Evolutionary conservation across 176 grass and related monocot species (phyloP).

Genomic region (Musa acuminata): DNA sequence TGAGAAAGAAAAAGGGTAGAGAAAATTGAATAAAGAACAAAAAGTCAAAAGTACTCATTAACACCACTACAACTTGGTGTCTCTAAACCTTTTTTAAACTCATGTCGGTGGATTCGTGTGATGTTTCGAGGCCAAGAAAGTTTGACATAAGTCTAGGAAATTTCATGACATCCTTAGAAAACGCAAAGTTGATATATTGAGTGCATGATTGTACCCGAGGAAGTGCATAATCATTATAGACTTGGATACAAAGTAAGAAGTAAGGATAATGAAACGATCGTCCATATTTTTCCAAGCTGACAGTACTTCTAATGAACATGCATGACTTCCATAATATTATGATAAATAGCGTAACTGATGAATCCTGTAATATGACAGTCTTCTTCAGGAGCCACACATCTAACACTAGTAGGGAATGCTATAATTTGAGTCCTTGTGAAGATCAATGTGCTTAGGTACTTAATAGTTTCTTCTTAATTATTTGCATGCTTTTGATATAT

Average conservation of each 20-base stretch:
- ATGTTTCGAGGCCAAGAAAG: neutral
- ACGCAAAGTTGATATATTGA: neutral
- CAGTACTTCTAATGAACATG: neutral
- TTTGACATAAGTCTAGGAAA: neutral
- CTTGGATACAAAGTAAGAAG: neutral
- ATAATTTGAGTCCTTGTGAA: neutral
- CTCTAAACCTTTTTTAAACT: neutral
- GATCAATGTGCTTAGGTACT: neutral
- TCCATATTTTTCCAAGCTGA: neutral
- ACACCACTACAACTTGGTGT: too few relatives aligned
- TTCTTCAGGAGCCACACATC: neutral
- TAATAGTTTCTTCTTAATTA: neutral
- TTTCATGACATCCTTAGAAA: neutral
- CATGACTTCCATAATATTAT: neutral
- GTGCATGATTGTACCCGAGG: neutral
- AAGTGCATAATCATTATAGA: neutral
- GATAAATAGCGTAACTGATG: neutral
- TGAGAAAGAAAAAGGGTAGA: too few relatives aligned
- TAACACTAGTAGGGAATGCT: neutral
- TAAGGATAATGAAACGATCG: neutral
- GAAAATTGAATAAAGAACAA: too few relatives aligned
- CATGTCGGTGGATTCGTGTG: too few relatives aligned
- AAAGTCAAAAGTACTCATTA: too few relatives aligned
- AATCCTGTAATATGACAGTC: neutral
- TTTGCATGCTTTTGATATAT: neutral